A percentile compares a stretch with the other conserved stretches of the same genome.
Evolutionary conservation across 2,329 filamentous ascomycete species (phyloP).

Genomic region (Fusarium fracticaudum): DNA sequence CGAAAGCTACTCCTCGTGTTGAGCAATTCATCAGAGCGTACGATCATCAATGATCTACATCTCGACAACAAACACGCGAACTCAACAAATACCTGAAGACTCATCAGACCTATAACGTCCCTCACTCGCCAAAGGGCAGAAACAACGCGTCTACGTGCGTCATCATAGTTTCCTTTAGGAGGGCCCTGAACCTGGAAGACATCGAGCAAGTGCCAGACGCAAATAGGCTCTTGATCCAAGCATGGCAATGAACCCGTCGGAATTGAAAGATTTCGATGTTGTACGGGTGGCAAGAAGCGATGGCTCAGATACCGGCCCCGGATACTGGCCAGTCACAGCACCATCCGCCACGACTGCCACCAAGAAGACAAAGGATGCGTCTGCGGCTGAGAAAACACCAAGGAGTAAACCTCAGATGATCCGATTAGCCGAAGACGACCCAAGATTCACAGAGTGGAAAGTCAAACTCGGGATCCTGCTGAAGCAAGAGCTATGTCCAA

Average conservation of each 20-base stretch:
- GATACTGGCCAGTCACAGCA: constrained; percentile 54
- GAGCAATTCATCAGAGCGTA: constrained; percentile 6
- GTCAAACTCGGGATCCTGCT: constrained; percentile 57
- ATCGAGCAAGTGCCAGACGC: neutral
- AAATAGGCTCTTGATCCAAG: neutral
- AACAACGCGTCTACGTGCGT: neutral
- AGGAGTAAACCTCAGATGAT: constrained; percentile 56
- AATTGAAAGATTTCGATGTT: constrained; percentile 53
- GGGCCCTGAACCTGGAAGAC: neutral
- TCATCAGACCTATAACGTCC: neutral
- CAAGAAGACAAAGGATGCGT: constrained; percentile 51
- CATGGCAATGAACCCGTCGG: constrained; percentile 40
- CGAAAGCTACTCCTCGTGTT: neutral
- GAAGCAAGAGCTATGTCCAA: constrained; percentile 56
- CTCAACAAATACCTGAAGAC: neutral
- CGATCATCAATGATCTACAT: neutral
- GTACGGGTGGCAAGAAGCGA: constrained; percentile 57
- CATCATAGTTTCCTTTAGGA: neutral
- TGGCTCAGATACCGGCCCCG: constrained; percentile 56
- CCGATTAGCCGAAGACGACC: constrained; percentile 54
- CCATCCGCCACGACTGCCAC: constrained; percentile 41
- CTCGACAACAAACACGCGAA: neutral
- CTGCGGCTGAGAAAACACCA: constrained; percentile 47
- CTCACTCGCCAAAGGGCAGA: neutral
- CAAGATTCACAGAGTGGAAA: constrained; percentile 56